phyloP scores from a whole-genome alignment of 805 yeast species.

The Cyberlindnera maclurae region DNA sequence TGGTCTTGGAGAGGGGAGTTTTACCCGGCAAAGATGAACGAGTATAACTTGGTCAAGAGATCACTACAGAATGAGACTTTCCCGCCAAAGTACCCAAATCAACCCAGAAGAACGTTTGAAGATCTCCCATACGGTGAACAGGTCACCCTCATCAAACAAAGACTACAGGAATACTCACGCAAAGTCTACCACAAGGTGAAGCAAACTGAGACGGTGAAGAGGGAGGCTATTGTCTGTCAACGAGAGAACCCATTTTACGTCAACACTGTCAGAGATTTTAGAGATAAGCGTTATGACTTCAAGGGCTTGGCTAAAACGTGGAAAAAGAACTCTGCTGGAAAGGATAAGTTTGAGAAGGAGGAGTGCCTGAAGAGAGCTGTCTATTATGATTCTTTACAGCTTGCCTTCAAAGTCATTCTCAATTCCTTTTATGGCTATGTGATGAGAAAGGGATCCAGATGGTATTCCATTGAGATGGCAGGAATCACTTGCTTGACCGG shows the following conservation, averaged over 20 bases:
- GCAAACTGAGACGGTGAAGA: constrained; percentile 73
- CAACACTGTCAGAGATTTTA: constrained; percentile 85
- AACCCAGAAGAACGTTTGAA: constrained; percentile 59
- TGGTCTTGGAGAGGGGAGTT: constrained; percentile 99
- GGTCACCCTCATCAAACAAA: constrained; percentile 63
- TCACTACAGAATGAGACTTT: constrained; percentile 75
- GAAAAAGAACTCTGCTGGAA: constrained; percentile 70
- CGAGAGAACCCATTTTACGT: constrained; percentile 96
- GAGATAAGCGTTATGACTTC: constrained; percentile 94
- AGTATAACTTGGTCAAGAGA: constrained; percentile 82
- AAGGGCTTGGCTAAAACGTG: constrained; percentile 90
- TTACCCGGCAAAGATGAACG: constrained; percentile 85
- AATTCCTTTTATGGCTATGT: constrained; percentile 97
- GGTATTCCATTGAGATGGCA: constrained; percentile 99
- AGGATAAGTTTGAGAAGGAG: constrained; percentile 55
- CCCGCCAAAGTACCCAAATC: constrained; percentile 51
- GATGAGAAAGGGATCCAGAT: constrained; percentile 97
- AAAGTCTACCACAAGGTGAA: constrained; percentile 80
- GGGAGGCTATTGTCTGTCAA: constrained; percentile 94
- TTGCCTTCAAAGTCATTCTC: constrained; percentile 94
- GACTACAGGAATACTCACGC: constrained; percentile 76
- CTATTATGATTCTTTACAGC: constrained; percentile 87
- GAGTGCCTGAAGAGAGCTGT: constrained; percentile 94
- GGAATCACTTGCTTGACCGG: constrained; percentile 98
- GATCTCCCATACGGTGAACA: constrained; percentile 75